Conservation (phyloP, 176 grass and related monocot genomes). For the Tuctoria greenei region DNA sequence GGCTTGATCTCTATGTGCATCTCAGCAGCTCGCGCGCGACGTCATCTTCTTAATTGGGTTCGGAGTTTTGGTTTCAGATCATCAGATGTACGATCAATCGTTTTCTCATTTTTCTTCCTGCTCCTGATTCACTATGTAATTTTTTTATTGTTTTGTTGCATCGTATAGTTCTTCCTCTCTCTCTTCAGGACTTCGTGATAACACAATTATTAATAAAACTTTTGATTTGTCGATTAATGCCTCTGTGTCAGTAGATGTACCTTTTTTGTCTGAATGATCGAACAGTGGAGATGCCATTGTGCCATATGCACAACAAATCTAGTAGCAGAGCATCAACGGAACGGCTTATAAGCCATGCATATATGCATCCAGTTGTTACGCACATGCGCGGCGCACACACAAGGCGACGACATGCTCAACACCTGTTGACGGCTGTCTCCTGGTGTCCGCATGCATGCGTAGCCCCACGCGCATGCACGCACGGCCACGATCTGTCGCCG, state of each 20-base stretch:
- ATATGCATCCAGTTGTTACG: conserved; percentile 6
- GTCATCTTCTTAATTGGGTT: neutral
- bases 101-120: neutral
- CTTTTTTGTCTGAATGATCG: too few species aligned
- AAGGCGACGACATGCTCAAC: conserved; percentile 5
- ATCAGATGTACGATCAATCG: neutral
- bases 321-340: neutral
- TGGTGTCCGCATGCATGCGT: neutral
- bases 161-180: conserved; percentile 19
- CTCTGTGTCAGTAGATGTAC: neutral
- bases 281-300: neutral
- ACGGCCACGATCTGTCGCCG: too few species aligned
- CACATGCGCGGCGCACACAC: conserved; percentile 26
- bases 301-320: neutral
- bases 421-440: conserved; percentile 14
- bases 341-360: neutral
- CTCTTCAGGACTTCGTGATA: conserved; percentile 4
- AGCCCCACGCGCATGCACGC: conserved; percentile 1
- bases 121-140: neutral
- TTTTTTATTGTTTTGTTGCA: conserved; percentile 46
- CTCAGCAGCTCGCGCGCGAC: too few species aligned
- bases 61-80: neutral
- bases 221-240: neutral
- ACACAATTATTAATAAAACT: conserved; percentile 18
- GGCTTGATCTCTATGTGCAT: neutral